These are phyloP conservation scores for Zostera marina DNA, from an alignment of 116 monocot species.

Conservation along the genomic window DNA sequence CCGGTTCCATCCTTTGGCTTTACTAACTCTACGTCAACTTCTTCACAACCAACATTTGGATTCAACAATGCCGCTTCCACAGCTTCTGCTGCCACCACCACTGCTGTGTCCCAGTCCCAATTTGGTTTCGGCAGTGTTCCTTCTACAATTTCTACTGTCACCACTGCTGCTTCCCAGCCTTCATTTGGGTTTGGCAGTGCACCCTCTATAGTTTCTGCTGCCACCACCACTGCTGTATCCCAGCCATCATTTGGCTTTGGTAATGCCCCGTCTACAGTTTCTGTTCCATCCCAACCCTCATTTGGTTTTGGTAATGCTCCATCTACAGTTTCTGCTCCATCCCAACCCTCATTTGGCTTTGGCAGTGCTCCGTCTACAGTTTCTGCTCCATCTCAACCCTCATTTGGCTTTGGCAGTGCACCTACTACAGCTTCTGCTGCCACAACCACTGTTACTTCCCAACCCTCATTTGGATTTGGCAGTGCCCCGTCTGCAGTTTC, in stretches of 20 bases:
- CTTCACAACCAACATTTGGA: conserved; percentile 2
- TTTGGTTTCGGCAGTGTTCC: not conserved
- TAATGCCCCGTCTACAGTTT: not conserved
- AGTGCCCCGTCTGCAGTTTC: not conserved
- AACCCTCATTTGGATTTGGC: not conserved
- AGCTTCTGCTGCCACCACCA: too few species aligned
- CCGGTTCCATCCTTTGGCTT: conserved; percentile 1
- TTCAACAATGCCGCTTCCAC: not conserved
- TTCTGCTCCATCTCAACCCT: too few species aligned
- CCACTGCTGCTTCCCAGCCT: not conserved
- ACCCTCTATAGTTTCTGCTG: not conserved
- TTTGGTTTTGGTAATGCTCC: not conserved
- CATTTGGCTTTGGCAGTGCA: conserved; percentile 4
- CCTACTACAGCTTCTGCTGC: not conserved
- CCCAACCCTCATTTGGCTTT: not conserved
- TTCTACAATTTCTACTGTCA: not conserved
- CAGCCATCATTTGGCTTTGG: too few species aligned
- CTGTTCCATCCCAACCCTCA: not conserved
- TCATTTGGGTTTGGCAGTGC: not conserved
- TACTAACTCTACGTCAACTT: not conserved
- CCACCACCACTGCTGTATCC: not conserved
- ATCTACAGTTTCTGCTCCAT: not conserved
- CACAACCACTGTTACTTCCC: not conserved
- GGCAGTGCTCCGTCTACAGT: not conserved
- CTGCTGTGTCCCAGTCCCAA: not conserved